Base-by-base conservation (phyloP, 108 stramenopile genomes). In the Hondaea fermentalgiana region DNA sequence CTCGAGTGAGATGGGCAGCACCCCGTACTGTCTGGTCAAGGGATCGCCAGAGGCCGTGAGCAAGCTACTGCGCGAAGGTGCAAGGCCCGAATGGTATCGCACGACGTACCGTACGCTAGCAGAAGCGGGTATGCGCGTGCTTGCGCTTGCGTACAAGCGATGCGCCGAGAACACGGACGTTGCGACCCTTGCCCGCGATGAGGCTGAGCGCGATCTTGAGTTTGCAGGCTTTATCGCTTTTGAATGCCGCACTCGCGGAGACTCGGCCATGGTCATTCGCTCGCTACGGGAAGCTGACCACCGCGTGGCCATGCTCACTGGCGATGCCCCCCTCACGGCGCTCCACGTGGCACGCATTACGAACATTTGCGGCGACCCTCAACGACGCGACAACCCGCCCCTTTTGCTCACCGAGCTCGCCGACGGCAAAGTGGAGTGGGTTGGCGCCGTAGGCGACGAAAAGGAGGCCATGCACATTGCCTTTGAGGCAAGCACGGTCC, bases 11-110 rank as follows among this genome's bases (percentile, higher is more conserved):
- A 8, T 83, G 10, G 51, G 51, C 10, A 14, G 49, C 49, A 45
- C 76, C 17, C 76, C 76, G 51, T 83, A 83, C 51, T 83, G 76
- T 4, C 87, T 98, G 60, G 93, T 93, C 44, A 99, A 99, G 92
- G 99, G 99, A 29, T 97, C 98, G 45, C 99, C 99, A 28, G 99
- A 99, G 89, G 95, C 94, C 4, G 64, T 99, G 23, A 92, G 94
- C 60, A 58, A 87, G 1, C 91, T 98, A 87, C 89, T 98, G 0
- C 71, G 91, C 49, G 49, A 47, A 6, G 76, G 51, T 51, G 91
- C 92, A 28, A 92, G 95, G 57, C 97, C 98, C 3, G 21, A 57
- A 28, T 89, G 94, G 64, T 99, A 96, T 88, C 94, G 95, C 44
- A 90, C 95, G 45, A 72, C 95, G 8, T 96, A 92, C 87, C 89